Percentiles rank a stretch among this genome's conserved stretches.
These are phyloP conservation scores for Gossypium herbaceum DNA, from an alignment of 345 rosid genomes.

Conservation along the genomic window DNA sequence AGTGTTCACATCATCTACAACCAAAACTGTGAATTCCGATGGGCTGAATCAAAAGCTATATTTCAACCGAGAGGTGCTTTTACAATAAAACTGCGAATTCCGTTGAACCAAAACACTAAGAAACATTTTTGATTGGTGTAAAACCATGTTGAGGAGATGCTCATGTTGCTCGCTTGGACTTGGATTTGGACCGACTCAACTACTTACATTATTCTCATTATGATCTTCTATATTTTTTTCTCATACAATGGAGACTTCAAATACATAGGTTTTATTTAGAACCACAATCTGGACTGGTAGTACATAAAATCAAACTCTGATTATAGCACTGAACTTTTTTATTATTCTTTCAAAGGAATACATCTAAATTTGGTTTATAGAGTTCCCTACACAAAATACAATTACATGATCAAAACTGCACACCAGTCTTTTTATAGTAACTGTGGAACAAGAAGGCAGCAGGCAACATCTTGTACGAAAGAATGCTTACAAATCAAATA, in stretches of 20 bases:
- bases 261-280: background rate
- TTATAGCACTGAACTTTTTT: background rate
- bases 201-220: background rate
- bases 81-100: no score
- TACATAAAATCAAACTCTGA: background rate
- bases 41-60: no score
- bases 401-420: slow-evolving; percentile 7
- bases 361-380: background rate
- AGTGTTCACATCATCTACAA: background rate
- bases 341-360: background rate
- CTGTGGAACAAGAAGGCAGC: background rate
- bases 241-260: background rate
- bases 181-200: background rate
- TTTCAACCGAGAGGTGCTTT: no score
- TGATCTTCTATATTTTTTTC: background rate
- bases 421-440: background rate
- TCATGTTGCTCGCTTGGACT: background rate
- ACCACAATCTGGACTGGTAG: background rate
- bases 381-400: slow-evolving; percentile 1
- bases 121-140: no score
- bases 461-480: slow-evolving; percentile 24
- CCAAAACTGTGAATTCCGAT: background rate
- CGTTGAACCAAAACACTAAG: no score
- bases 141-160: background rate
- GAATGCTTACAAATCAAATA: slow-evolving; percentile 55